phyloP scores from a whole-genome alignment of 352 stramenopile species.

The Phytophthora crassamura region DNA sequence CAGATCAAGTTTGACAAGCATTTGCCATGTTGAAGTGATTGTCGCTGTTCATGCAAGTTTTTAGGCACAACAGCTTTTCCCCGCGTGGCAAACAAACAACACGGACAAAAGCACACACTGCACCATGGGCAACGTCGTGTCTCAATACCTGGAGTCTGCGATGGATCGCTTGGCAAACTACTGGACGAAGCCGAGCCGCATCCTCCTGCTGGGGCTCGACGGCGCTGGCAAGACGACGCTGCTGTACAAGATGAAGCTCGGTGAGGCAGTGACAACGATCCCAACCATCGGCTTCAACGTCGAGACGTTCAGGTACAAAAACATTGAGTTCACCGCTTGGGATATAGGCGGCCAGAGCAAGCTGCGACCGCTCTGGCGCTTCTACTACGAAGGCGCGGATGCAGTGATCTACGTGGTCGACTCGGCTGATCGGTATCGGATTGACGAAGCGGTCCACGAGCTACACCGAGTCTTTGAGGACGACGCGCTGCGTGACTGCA shows the following conservation, averaged over 20 bases:
- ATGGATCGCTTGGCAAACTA: constrained; percentile 41
- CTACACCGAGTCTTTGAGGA: constrained; percentile 52
- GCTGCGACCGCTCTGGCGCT: constrained; percentile 69
- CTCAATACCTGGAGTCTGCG: constrained; percentile 37
- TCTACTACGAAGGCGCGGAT: constrained; percentile 74
- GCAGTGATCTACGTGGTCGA: constrained; percentile 90
- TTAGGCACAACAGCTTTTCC: constrained; percentile 17
- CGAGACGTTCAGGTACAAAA: constrained; percentile 73
- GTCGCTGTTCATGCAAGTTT: constrained; percentile 2
- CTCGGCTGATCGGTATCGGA: constrained; percentile 50
- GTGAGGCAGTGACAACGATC: constrained; percentile 67
- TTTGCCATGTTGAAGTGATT: constrained; percentile 19
- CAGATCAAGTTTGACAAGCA: constrained; percentile 30
- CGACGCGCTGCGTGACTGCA: constrained; percentile 41
- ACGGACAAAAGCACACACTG: not conserved
- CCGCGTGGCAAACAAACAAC: not conserved
- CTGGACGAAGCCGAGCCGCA: constrained; percentile 48
- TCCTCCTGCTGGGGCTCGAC: constrained; percentile 92
- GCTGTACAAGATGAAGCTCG: constrained; percentile 89
- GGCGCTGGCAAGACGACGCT: constrained; percentile 96
- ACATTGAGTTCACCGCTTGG: constrained; percentile 80
- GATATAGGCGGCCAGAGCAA: constrained; percentile 83
- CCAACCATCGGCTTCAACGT: constrained; percentile 87
- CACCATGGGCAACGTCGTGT: constrained; percentile 46
- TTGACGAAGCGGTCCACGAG: constrained; percentile 55